Evolutionary conservation across 2,329 filamentous ascomycete genomes (phyloP).

Genomic region (Penicillium sp.): DNA sequence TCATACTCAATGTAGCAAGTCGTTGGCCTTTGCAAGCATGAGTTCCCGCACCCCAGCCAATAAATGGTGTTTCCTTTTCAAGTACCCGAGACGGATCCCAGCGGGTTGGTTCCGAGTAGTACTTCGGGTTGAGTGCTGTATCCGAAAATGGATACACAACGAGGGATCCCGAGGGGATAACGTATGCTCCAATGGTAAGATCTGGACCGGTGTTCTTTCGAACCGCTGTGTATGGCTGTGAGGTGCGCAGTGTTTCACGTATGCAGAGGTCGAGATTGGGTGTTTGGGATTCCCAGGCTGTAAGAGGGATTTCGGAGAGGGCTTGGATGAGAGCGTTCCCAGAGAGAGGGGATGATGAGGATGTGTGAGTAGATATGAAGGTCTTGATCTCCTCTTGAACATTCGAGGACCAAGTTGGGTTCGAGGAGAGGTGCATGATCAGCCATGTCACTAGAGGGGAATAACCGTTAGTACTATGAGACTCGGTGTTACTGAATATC

Average conservation of each 20-base stretch:
- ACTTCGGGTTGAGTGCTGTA: constrained; percentile 6
- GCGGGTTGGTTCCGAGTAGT: constrained; percentile 6
- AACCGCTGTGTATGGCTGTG: constrained; percentile 12
- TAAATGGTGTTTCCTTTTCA: not conserved
- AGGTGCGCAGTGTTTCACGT: constrained; percentile 11
- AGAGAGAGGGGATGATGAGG: not conserved
- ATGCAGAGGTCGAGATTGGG: constrained; percentile 11
- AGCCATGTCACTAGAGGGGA: constrained; percentile 6
- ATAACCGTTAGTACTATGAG: not conserved
- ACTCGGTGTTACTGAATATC: not conserved
- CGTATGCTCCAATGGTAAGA: not conserved
- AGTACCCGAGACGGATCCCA: constrained; percentile 13
- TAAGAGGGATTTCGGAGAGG: constrained; percentile 6
- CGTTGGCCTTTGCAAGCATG: constrained; percentile 15
- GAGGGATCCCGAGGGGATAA: constrained; percentile 7
- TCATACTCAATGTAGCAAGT: constrained; percentile 13
- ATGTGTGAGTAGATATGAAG: not conserved
- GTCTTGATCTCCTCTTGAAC: constrained; percentile 7
- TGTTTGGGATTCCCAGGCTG: constrained; percentile 9
- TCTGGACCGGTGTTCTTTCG: constrained; percentile 12
- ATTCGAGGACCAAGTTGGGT: not conserved
- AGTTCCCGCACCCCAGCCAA: constrained; percentile 11
- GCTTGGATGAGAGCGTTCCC: not conserved
- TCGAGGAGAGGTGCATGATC: constrained; percentile 9
- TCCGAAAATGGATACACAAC: constrained; percentile 14